phyloP scores from a whole-genome alignment of 2,329 filamentous ascomycete species.

The Cladosporium austrohemisphaericum region DNA sequence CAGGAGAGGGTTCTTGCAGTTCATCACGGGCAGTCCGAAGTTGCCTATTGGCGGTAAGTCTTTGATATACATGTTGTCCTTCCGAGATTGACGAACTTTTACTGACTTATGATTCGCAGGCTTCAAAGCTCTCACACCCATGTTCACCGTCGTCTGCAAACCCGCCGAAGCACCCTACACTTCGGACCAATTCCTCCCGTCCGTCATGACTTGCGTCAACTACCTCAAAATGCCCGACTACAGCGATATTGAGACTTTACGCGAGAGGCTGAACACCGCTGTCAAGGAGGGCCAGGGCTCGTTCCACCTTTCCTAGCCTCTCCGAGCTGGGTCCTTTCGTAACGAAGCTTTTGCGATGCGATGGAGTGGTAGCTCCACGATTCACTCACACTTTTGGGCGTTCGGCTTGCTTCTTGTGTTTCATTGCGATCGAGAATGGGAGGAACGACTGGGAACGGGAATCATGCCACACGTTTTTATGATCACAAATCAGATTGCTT shows the following conservation, averaged over 20 bases:
- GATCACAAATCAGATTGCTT: constrained; percentile 6
- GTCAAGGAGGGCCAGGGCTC: constrained; percentile 95
- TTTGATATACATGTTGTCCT: neutral
- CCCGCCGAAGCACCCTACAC: constrained; percentile 92
- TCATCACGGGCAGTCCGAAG: constrained; percentile 96
- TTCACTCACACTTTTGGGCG: neutral
- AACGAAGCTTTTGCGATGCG: no score
- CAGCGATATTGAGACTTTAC: constrained; percentile 71
- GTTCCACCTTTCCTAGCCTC: constrained; percentile 66
- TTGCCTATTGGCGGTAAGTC: constrained; percentile 90
- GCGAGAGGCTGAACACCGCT: constrained; percentile 73
- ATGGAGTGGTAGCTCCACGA: neutral
- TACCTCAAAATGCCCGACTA: constrained; percentile 98
- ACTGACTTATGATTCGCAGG: no score
- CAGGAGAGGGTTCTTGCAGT: constrained; percentile 91
- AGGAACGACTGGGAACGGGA: neutral
- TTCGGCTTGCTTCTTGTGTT: no score
- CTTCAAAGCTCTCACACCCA: constrained; percentile 93
- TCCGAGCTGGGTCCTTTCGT: no score
- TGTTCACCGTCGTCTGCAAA: constrained; percentile 99
- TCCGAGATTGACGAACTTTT: no score
- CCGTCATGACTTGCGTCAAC: constrained; percentile 99
- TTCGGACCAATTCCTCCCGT: constrained; percentile 96
- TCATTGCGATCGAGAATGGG: neutral
- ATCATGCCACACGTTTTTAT: neutral